Percentiles rank a stretch among this genome's conserved stretches.
Conservation (phyloP, 2,329 filamentous ascomycete genomes). For the Neopestalotiopsis sp. region DNA sequence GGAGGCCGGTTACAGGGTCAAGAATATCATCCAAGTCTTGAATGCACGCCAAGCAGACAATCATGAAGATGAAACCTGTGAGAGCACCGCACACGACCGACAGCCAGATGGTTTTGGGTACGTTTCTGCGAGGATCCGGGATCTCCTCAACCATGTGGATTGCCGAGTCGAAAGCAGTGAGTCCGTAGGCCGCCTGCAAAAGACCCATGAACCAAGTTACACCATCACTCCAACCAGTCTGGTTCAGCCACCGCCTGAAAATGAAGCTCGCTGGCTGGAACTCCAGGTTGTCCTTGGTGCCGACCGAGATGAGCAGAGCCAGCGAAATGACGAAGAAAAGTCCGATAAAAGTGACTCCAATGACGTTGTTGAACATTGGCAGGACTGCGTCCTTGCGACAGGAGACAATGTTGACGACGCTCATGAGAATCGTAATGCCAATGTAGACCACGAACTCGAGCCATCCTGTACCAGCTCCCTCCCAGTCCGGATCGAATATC, state of each 20-base stretch:
- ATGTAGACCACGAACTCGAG: slow-evolving; percentile 60
- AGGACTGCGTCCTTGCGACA: slow-evolving; percentile 53
- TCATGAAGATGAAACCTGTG: slow-evolving; percentile 56
- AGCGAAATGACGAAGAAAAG: slow-evolving; percentile 58
- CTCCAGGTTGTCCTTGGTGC: slow-evolving; percentile 44
- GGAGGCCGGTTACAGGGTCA: slow-evolving; percentile 41
- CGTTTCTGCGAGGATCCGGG: slow-evolving; percentile 54
- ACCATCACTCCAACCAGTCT: slow-evolving; percentile 57
- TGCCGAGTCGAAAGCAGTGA: slow-evolving; percentile 63
- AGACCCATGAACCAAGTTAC: slow-evolving; percentile 64
- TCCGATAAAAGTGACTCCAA: slow-evolving; percentile 55
- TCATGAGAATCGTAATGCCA: slow-evolving; percentile 52
- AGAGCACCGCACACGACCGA: slow-evolving; percentile 54
- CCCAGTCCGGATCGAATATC: slow-evolving; percentile 55
- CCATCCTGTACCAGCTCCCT: slow-evolving; percentile 51
- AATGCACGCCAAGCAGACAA: slow-evolving; percentile 56
- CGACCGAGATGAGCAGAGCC: slow-evolving; percentile 57
- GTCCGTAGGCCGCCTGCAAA: slow-evolving; percentile 60
- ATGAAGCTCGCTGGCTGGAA: slow-evolving; percentile 57
- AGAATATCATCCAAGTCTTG: slow-evolving; percentile 49
- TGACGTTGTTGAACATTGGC: slow-evolving; percentile 61
- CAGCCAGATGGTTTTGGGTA: slow-evolving; percentile 56
- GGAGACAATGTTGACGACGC: slow-evolving; percentile 54
- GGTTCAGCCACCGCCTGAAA: slow-evolving; percentile 56
- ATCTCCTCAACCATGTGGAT: slow-evolving; percentile 65